phyloP scores from a whole-genome alignment of 495 filamentous ascomycete species.

The Tirmania nivea region DNA sequence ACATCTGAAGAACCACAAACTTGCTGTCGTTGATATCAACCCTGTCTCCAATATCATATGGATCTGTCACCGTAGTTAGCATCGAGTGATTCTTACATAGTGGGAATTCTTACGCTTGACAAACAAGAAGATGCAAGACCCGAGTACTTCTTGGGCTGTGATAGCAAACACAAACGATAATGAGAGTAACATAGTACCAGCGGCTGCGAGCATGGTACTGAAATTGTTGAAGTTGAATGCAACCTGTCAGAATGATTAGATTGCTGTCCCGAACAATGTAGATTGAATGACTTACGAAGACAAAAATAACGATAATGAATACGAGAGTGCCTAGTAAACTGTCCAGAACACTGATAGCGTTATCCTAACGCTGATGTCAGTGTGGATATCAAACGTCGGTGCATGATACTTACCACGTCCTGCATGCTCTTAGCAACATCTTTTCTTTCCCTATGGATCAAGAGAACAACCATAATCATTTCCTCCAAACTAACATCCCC shows the following conservation, averaged over 20 bases:
- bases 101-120: constrained; percentile 60
- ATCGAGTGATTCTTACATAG: too few species aligned
- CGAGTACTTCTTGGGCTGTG: constrained; percentile 81
- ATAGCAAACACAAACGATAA: constrained; percentile 83
- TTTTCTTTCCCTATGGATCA: constrained; percentile 62
- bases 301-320: constrained; percentile 56
- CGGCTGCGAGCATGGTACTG: constrained; percentile 73
- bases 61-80: not conserved
- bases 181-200: constrained; percentile 81
- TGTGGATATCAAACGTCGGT: not conserved
- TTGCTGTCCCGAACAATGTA: not conserved
- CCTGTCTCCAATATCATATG: constrained; percentile 79
- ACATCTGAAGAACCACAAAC: constrained; percentile 79
- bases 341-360: constrained; percentile 79
- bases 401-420: constrained; percentile 40
- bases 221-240: constrained; percentile 72
- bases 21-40: constrained; percentile 58
- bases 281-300: constrained; percentile 40
- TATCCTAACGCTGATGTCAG: constrained; percentile 24
- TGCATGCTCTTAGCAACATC: constrained; percentile 80
- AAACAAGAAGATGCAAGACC: constrained; percentile 93
- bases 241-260: constrained; percentile 24
- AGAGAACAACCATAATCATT: constrained; percentile 72
- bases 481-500: constrained; percentile 88
- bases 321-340: constrained; percentile 59